These are phyloP conservation scores for Penicillium malachiteum DNA, from an alignment of 495 filamentous ascomycete species.

Conservation along the genomic window DNA sequence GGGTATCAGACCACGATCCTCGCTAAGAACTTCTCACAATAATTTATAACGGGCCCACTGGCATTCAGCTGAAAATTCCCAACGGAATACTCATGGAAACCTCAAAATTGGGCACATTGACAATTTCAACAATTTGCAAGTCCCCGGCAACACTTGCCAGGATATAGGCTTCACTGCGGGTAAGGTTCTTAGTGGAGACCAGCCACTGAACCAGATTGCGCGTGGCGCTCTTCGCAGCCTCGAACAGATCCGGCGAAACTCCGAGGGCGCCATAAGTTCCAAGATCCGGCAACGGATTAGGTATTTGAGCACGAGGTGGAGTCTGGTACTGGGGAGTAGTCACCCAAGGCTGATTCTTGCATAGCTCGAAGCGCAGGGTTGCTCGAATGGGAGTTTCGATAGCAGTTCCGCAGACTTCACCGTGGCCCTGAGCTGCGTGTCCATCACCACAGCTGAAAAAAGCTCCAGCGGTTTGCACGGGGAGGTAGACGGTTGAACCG, in stretches of 20 bases:
- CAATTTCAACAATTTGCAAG: constrained; percentile 46
- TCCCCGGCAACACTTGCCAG: constrained; percentile 47
- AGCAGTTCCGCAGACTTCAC: constrained; percentile 54
- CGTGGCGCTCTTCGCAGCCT: constrained; percentile 46
- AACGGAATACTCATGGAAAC: constrained; percentile 48
- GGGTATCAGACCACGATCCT: constrained; percentile 17
- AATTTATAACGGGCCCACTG: neutral
- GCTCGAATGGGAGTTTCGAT: constrained; percentile 54
- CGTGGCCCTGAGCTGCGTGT: constrained; percentile 55
- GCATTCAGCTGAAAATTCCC: constrained; percentile 33
- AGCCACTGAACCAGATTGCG: constrained; percentile 47
- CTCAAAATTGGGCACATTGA: constrained; percentile 51
- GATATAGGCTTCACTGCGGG: constrained; percentile 48
- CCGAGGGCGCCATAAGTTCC: constrained; percentile 49
- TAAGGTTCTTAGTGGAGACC: constrained; percentile 42
- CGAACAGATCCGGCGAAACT: constrained; percentile 41
- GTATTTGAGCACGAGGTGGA: constrained; percentile 27
- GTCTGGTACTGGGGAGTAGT: constrained; percentile 45
- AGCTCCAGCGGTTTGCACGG: constrained; percentile 48
- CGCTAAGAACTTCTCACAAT: neutral
- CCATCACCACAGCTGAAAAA: constrained; percentile 55
- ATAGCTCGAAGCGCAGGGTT: constrained; percentile 42
- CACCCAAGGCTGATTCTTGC: constrained; percentile 45
- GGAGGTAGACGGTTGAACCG: constrained; percentile 45
- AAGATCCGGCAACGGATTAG: constrained; percentile 27